phyloP scores from a whole-genome alignment of 2,329 filamentous ascomycete species.

The Arachnopeziza araneosa region DNA sequence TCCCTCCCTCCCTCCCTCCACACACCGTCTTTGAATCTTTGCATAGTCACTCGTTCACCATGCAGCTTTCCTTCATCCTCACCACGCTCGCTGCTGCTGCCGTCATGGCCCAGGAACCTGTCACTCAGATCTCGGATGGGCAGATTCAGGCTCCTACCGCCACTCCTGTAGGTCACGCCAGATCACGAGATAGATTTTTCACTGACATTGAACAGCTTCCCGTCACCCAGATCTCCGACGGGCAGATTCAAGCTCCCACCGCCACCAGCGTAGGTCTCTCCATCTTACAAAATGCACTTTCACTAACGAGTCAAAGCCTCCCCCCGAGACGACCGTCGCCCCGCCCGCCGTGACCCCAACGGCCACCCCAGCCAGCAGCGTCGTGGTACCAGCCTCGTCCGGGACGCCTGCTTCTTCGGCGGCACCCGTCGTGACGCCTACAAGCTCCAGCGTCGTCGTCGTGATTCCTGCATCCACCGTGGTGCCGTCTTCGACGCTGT shows the following conservation, averaged over 20 bases:
- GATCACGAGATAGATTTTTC: background rate
- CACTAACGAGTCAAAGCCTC: background rate
- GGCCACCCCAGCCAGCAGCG: background rate
- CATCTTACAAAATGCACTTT: too few species aligned
- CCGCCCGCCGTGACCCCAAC: too few species aligned
- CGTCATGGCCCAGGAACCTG: background rate
- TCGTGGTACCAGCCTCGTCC: too few species aligned
- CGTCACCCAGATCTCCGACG: too few species aligned
- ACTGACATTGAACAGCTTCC: too few species aligned
- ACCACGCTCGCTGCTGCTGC: background rate
- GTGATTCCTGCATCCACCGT: too few species aligned
- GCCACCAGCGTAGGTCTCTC: too few species aligned
- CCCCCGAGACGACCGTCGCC: background rate
- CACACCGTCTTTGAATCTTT: background rate
- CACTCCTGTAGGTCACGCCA: background rate
- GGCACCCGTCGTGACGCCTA: too few species aligned
- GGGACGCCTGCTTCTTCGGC: too few species aligned
- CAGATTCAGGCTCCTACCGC: background rate
- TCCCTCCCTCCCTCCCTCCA: background rate
- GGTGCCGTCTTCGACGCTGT: too few species aligned
- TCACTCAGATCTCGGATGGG: background rate
- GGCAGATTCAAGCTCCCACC: too few species aligned
- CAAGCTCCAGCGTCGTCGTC: too few species aligned
- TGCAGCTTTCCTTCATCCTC: background rate
- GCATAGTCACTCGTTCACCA: background rate